phyloP scores from a whole-genome alignment of 495 filamentous ascomycete species.

The Trichocladium uniseriatum region DNA sequence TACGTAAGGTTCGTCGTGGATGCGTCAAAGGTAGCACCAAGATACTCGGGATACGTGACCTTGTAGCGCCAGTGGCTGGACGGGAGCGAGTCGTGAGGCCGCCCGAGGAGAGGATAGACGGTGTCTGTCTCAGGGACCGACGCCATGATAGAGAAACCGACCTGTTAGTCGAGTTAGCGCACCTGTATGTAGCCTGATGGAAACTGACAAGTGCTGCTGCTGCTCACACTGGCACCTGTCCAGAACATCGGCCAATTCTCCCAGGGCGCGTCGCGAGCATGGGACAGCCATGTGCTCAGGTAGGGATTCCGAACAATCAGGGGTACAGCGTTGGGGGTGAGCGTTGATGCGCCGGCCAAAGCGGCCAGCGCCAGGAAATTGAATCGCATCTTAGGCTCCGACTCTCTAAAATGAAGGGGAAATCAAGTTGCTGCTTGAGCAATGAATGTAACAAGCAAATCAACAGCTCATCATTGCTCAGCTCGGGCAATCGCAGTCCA shows the following conservation, averaged over 20 bases:
- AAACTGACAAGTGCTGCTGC: no score
- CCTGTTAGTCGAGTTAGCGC: constrained; percentile 26
- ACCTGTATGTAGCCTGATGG: no score
- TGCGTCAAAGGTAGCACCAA: constrained; percentile 78
- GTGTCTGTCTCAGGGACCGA: constrained; percentile 57
- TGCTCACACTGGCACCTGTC: constrained; percentile 57
- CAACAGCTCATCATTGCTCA: not conserved
- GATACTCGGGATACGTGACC: constrained; percentile 60
- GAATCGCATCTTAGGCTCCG: constrained; percentile 23
- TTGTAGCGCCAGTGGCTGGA: constrained; percentile 44
- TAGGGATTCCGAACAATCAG: constrained; percentile 89
- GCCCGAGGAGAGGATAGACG: constrained; percentile 82
- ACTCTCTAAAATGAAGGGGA: not conserved
- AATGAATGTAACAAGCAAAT: no score
- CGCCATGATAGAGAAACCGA: constrained; percentile 76
- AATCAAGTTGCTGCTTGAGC: no score
- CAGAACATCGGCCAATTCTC: constrained; percentile 91
- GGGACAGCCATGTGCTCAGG: constrained; percentile 74
- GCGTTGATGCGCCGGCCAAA: constrained; percentile 36
- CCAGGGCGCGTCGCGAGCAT: constrained; percentile 80
- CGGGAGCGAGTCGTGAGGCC: constrained; percentile 70
- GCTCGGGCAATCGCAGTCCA: not conserved
- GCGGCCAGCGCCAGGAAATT: constrained; percentile 31
- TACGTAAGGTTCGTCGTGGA: constrained; percentile 92
- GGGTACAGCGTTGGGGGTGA: constrained; percentile 75